Conservation (phyloP, 768 basidiomycete species). For the Ramaria rubella region DNA sequence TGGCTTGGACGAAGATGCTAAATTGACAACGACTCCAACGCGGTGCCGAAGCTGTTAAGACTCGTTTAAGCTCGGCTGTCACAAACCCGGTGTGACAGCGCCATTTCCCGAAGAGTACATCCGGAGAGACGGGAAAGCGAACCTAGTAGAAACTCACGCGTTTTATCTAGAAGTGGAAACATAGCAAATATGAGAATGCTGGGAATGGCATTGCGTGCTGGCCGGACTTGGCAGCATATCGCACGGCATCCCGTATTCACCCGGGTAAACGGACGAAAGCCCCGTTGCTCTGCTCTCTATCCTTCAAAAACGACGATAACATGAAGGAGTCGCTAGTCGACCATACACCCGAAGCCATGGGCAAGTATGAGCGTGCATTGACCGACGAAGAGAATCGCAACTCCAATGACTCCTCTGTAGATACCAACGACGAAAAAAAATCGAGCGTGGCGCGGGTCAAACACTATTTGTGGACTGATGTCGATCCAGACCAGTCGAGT, state of each 20-base stretch:
- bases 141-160: no score
- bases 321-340: not conserved
- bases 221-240: not conserved
- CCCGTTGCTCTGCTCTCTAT: no score
- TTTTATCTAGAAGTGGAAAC: no score
- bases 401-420: not conserved
- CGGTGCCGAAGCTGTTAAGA: no score
- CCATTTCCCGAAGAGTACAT: no score
- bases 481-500: conserved; percentile 45
- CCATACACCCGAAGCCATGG: not conserved
- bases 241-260: not conserved
- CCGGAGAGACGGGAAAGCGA: no score
- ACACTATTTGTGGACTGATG: conserved; percentile 27
- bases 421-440: not conserved
- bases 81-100: no score
- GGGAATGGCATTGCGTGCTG: not conserved
- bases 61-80: no score
- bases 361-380: not conserved
- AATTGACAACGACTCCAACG: no score
- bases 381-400: not conserved
- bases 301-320: not conserved
- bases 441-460: not conserved
- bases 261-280: no score
- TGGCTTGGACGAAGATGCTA: no score
- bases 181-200: not conserved